A percentile compares a stretch with the other conserved stretches of the same genome.
Conservation (phyloP, 495 filamentous ascomycete species). For the Cenococcum geophilum region DNA sequence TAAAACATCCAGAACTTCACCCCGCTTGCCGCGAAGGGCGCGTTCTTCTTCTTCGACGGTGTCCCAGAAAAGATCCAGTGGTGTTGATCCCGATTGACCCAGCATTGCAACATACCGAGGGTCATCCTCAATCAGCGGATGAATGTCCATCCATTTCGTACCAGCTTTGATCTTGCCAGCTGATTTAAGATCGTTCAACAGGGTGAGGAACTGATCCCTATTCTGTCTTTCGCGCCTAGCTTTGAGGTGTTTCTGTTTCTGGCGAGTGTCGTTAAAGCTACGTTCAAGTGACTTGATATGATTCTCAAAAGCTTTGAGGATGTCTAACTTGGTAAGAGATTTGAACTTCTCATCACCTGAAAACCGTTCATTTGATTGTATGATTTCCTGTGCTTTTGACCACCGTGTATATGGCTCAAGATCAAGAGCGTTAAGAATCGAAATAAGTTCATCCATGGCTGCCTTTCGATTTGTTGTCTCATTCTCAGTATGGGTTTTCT, state of each 20-base stretch:
- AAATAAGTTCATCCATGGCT: conserved; percentile 77
- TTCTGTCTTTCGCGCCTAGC: conserved; percentile 75
- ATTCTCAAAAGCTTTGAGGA: conserved; percentile 88
- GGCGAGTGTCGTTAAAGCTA: conserved; percentile 79
- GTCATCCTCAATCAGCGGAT: conserved; percentile 72
- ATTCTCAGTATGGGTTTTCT: conserved; percentile 66
- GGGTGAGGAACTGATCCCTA: conserved; percentile 67
- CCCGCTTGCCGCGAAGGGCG: conserved; percentile 69
- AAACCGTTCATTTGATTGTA: conserved; percentile 73
- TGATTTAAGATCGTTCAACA: conserved; percentile 66
- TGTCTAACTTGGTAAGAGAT: conserved; percentile 76
- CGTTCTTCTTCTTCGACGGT: conserved; percentile 89
- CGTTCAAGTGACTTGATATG: conserved; percentile 90
- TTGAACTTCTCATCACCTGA: conserved; percentile 84
- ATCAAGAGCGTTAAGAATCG: conserved; percentile 73
- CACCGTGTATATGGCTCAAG: conserved; percentile 93
- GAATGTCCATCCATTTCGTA: conserved; percentile 80
- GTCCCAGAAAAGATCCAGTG: conserved; percentile 97
- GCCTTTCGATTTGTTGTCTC: conserved; percentile 67
- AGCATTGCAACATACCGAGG: conserved; percentile 78
- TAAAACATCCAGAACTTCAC: conserved; percentile 82
- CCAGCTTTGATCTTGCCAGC: conserved; percentile 84
- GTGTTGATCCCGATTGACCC: conserved; percentile 79
- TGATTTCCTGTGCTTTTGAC: conserved; percentile 78
- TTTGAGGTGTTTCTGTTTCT: conserved; percentile 76